Conservation (phyloP, 306 rosid genomes). For the Quercus parvula region DNA sequence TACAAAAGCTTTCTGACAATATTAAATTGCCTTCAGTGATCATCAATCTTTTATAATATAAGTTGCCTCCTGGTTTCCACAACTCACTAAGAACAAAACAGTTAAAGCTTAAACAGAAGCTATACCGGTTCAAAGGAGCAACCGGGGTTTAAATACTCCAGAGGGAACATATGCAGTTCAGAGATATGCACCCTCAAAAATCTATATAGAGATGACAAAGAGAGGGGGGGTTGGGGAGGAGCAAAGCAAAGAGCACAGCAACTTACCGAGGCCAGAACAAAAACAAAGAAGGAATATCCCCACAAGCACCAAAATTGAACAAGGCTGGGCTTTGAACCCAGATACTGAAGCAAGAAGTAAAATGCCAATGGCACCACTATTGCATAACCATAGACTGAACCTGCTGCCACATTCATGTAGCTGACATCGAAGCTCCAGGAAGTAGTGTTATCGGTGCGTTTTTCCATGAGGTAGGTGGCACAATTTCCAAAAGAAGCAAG, state of each 20-base stretch:
- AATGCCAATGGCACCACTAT: slow-evolving; percentile 79
- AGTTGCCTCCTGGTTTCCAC: not conserved
- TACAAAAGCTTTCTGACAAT: not conserved
- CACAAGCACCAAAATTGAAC: slow-evolving; percentile 93
- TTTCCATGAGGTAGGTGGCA: slow-evolving; percentile 86
- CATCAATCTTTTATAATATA: not conserved
- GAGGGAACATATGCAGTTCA: not conserved
- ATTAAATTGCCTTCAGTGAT: not conserved
- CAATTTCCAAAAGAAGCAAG: slow-evolving; percentile 92
- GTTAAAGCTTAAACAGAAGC: not conserved
- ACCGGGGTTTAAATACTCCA: not conserved
- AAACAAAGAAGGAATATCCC: slow-evolving; percentile 96
- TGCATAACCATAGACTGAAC: slow-evolving; percentile 78
- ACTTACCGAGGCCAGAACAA: slow-evolving; percentile 81
- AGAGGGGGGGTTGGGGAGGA: not conserved
- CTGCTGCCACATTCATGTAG: slow-evolving; percentile 76
- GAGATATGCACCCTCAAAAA: not conserved
- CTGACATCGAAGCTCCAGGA: slow-evolving; percentile 86
- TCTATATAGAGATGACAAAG: not conserved
- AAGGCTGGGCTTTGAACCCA: slow-evolving; percentile 79
- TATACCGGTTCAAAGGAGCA: not conserved
- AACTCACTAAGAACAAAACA: not conserved
- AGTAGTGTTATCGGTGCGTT: slow-evolving; percentile 38
- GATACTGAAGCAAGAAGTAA: slow-evolving; percentile 76
- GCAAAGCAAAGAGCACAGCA: slow-evolving; percentile 13